phyloP scores from a whole-genome alignment of 345 rosid species.

The Lepidium africanum region DNA sequence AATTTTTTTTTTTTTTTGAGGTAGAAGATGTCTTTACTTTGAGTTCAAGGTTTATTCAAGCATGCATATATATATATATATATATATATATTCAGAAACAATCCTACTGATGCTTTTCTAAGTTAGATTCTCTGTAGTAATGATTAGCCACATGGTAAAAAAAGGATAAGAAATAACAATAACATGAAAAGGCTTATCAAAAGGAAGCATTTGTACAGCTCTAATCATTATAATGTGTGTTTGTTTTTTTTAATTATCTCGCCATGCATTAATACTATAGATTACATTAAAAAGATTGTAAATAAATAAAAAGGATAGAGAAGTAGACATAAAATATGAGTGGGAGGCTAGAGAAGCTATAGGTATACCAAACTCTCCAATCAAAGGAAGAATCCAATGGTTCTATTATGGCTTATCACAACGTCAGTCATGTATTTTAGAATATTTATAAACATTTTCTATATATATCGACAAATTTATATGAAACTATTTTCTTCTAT shows the following conservation, averaged over 20 bases:
- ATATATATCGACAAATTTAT: not conserved
- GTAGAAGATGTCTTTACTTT: conserved; percentile 4
- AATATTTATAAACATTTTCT: not conserved
- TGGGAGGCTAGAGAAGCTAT: conserved; percentile 1
- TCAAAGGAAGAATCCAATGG: conserved; percentile 28
- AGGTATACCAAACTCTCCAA: conserved; percentile 29
- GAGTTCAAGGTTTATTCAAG: conserved; percentile 8
- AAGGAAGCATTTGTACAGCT: not conserved
- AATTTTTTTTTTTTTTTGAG: too few relatives aligned
- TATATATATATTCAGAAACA: not conserved
- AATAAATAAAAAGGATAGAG: not conserved
- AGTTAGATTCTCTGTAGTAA: not conserved
- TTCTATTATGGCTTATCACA: conserved; percentile 5
- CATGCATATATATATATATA: too few relatives aligned
- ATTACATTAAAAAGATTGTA: not conserved
- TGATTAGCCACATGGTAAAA: not conserved
- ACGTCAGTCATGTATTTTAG: not conserved
- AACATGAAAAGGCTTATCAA: not conserved
- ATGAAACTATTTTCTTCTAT: not conserved
- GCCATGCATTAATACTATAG: not conserved
- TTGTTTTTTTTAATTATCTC: not conserved
- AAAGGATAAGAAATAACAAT: not conserved
- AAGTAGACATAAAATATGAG: not conserved
- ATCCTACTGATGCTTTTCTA: not conserved
- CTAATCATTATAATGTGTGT: not conserved